Evolutionary conservation across 2,329 filamentous ascomycete species (phyloP).

Genomic region (Cytospora chrysosperma): DNA sequence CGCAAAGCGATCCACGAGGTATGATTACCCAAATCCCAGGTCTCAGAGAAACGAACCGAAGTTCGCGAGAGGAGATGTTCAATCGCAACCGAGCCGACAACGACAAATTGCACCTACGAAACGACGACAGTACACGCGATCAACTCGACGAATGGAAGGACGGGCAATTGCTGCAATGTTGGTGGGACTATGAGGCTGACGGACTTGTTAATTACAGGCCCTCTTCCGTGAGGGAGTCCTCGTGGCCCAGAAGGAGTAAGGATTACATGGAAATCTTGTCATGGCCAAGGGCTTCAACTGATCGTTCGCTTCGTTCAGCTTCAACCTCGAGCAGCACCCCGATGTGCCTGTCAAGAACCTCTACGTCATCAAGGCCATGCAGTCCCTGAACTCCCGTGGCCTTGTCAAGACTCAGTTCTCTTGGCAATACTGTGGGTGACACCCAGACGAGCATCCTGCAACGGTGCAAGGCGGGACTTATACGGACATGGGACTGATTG

Average conservation of each 20-base stretch:
- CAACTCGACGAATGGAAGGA: slow-evolving; percentile 3
- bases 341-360: slow-evolving; percentile 99
- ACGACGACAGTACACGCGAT: slow-evolving; percentile 8
- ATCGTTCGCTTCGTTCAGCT: slow-evolving; percentile 41
- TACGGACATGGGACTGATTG: background rate
- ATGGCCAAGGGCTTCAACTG: slow-evolving; percentile 6
- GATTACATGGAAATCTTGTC: slow-evolving; percentile 10
- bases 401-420: slow-evolving; percentile 99
- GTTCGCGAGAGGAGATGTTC: slow-evolving; percentile 16
- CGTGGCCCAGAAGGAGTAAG: slow-evolving; percentile 89
- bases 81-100: slow-evolving; percentile 15
- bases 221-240: slow-evolving; percentile 93
- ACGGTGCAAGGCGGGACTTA: background rate
- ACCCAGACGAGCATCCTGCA: background rate
- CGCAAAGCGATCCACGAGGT: slow-evolving; percentile 99
- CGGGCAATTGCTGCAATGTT: background rate
- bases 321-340: slow-evolving; percentile 94
- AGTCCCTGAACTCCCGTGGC: slow-evolving; percentile 96
- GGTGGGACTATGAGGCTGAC: slow-evolving; percentile 27
- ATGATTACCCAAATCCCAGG: slow-evolving; percentile 26
- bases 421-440: slow-evolving; percentile 75
- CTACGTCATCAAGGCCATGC: slow-evolving; percentile 97
- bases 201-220: slow-evolving; percentile 39
- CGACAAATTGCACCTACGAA: slow-evolving; percentile 4
- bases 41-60: slow-evolving; percentile 2